Evolutionary conservation across 345 rosid genomes (phyloP), one percentile per base, ranked within the genome.

Genomic region (Rhodamnia argentea): DNA sequence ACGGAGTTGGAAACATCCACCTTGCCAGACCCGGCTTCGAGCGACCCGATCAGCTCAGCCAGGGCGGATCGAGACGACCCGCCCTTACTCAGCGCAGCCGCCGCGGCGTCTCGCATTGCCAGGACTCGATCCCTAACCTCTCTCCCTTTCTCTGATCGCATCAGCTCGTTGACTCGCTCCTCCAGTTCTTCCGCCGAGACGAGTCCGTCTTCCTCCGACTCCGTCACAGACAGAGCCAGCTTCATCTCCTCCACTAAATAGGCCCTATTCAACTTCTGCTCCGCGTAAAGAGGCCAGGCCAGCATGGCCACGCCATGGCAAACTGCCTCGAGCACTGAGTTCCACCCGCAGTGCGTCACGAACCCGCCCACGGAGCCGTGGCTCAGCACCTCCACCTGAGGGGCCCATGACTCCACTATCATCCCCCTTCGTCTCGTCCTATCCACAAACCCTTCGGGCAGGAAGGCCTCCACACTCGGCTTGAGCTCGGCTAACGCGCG

Each of bases 281-380:
- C 93, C 16, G 92, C 91, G 40, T 90, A 90, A 3, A 91, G 89
- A 5, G 94, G 93, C 93, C 94, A 92, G 0, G 88, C 91, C 81
- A 92, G 4, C 94, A 91, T 90, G 15, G 94, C 91, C 56, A 91
- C 92, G 32, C 93, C 92, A 1, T 88, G 88, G 3, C 87, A 42
- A 42, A 92, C 86, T 3, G 91, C 90, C 84, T 92, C 94, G 11
- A 92, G 86, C 2, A 89, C 70, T 60, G 88, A 83, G 86, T 87
- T 83, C 88, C 88, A 87, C 75, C 86, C 88, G 76, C 88, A 87
- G 86, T 87, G 88, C 20, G 86, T 87, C 84, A 87, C 86, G 59
- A 87, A 87, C 32, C 88, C 88, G 40, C 88, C 86, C 20, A 87
- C 86, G 24, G 88, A 84, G 37, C 85, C 78, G 37, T 87, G 88